These are phyloP conservation scores for Cephalotrichum gorgonifer DNA, from an alignment of 2,329 filamentous ascomycete genomes.

Conservation along the genomic window DNA sequence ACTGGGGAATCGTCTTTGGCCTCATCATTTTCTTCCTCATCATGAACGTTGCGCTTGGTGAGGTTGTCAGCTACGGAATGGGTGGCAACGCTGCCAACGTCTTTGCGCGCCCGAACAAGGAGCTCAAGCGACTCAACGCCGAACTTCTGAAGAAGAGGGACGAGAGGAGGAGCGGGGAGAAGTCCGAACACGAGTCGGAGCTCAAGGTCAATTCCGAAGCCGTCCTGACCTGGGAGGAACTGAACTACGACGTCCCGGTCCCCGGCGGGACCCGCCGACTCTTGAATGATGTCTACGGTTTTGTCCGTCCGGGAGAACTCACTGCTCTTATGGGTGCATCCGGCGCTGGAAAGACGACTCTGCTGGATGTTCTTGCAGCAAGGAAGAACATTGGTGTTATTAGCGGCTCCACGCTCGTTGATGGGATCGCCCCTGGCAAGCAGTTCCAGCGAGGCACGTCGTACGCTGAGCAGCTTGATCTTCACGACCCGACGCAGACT, in stretches of 20 bases:
- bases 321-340: conserved; percentile 76
- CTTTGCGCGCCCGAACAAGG: conserved; percentile 60
- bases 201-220: conserved; percentile 49
- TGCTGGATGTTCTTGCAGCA: conserved; percentile 63
- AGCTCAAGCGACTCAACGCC: conserved; percentile 55
- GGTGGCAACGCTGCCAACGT: conserved; percentile 74
- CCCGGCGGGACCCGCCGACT: conserved; percentile 45
- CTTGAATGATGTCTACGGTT: conserved; percentile 50
- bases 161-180: conserved; percentile 36
- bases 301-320: conserved; percentile 65
- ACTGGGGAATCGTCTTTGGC: conserved; percentile 70
- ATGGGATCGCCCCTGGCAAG: conserved; percentile 43
- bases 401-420: conserved; percentile 44
- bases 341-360: conserved; percentile 79
- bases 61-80: conserved; percentile 66
- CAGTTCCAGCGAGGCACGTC: conserved; percentile 53
- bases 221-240: conserved; percentile 76
- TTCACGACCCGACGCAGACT: conserved; percentile 52
- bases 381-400: conserved; percentile 54
- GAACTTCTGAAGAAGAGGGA: conserved; percentile 50
- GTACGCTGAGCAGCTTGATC: conserved; percentile 52
- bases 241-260: conserved; percentile 65
- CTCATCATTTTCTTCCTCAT: conserved; percentile 68
- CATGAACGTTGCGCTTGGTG: conserved; percentile 68
- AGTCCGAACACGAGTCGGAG: conserved; percentile 33